These are phyloP conservation scores for Anaeramoeba flamelloides DNA, from an alignment of 78 protist species.

Conservation along the genomic window DNA sequence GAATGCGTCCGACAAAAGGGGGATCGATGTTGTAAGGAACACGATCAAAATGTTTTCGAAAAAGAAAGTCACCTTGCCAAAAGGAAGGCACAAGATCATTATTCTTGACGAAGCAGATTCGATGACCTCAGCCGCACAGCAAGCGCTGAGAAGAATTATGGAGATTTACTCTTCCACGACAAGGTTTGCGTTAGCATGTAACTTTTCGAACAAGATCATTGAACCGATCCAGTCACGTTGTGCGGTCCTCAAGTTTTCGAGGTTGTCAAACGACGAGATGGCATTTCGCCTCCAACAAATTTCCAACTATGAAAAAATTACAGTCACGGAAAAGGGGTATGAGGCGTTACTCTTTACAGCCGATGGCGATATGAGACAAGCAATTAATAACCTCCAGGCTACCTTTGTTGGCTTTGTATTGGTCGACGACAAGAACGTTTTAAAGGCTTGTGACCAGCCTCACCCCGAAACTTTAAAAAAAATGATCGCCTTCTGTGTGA, in stretches of 20 bases:
- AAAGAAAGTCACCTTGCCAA: slow-evolving; percentile 72
- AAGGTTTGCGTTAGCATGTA: slow-evolving; percentile 92
- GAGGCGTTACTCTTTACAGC: slow-evolving; percentile 79
- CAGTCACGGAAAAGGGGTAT: slow-evolving; percentile 49
- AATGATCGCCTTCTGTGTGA: slow-evolving; percentile 22
- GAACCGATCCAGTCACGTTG: slow-evolving; percentile 91
- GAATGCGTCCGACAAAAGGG: slow-evolving; percentile 89
- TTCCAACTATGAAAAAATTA: slow-evolving; percentile 7
- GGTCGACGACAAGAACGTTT: slow-evolving; percentile 61
- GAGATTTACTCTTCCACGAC: slow-evolving; percentile 69
- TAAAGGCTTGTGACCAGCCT: slow-evolving; percentile 85
- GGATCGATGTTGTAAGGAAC: slow-evolving; percentile 91
- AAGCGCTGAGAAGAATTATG: neutral
- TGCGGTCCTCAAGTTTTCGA: slow-evolving; percentile 69
- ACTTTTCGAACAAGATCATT: slow-evolving; percentile 68
- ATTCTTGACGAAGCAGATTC: slow-evolving; percentile 96
- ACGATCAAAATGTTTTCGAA: slow-evolving; percentile 93
- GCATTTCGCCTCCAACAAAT: no score
- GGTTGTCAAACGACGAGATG: slow-evolving; percentile 48
- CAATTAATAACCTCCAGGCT: slow-evolving; percentile 81
- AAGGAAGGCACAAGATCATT: slow-evolving; percentile 71
- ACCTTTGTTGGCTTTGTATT: slow-evolving; percentile 73
- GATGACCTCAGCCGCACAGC: neutral
- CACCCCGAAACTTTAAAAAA: slow-evolving; percentile 64
- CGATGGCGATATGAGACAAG: slow-evolving; percentile 86